Conservation (phyloP, 2,329 filamentous ascomycete genomes). For the Fusarium aywerte region DNA sequence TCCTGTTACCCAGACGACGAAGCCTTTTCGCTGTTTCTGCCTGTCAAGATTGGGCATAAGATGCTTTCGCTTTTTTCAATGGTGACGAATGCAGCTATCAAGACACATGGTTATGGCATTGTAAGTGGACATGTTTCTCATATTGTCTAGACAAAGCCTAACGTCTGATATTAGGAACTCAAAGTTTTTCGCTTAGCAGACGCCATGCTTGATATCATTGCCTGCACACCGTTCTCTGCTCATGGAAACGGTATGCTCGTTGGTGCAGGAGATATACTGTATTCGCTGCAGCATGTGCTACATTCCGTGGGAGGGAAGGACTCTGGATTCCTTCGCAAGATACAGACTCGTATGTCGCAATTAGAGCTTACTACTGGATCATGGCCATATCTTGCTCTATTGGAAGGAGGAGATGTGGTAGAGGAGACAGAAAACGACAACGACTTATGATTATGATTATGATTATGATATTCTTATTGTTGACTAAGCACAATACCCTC, state of each 20-base stretch:
- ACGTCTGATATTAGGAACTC: slow-evolving; percentile 37
- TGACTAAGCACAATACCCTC: neutral
- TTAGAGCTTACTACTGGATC: slow-evolving; percentile 26
- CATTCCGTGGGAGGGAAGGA: slow-evolving; percentile 40
- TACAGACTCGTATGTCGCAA: slow-evolving; percentile 36
- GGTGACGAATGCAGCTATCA: slow-evolving; percentile 37
- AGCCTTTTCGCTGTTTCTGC: slow-evolving; percentile 43
- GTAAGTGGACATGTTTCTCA: slow-evolving; percentile 16
- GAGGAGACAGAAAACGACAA: slow-evolving; percentile 10
- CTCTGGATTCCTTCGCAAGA: slow-evolving; percentile 32
- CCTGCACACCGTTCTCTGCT: slow-evolving; percentile 29
- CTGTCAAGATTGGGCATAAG: slow-evolving; percentile 44
- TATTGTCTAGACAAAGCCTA: neutral
- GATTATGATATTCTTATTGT: neutral
- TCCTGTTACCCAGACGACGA: slow-evolving; percentile 41
- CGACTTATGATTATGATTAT: neutral
- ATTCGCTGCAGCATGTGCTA: slow-evolving; percentile 37
- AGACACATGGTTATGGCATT: slow-evolving; percentile 45
- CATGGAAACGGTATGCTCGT: slow-evolving; percentile 40
- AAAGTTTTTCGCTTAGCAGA: slow-evolving; percentile 45
- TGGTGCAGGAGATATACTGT: slow-evolving; percentile 39
- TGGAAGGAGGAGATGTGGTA: neutral
- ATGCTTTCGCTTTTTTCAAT: slow-evolving; percentile 42
- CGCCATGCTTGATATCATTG: slow-evolving; percentile 41
- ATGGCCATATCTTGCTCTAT: slow-evolving; percentile 25